Evolutionary conservation across 2,329 filamentous ascomycete species (phyloP), one percentile per base, ranked within the genome.

Genomic region (Fusarium sororula): DNA sequence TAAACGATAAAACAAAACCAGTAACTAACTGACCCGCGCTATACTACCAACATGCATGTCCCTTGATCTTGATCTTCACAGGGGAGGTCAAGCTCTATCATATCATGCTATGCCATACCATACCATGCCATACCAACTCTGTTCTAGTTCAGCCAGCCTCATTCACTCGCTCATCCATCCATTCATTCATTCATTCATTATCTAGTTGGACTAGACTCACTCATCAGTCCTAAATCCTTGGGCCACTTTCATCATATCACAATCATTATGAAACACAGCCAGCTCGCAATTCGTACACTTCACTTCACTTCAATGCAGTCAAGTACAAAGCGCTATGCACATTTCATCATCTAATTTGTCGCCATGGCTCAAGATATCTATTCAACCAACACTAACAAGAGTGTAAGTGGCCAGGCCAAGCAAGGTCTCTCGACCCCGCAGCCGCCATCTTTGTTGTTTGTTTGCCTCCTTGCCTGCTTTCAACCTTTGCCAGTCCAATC

Each of bases 291-390:
- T 73, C 58, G 50, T 58, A 70, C 18, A 18, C 20, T 55, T 41
- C 51, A 54, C n/a, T 51, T 18, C 47, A 50, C 47, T 18, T 26
- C 35, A 54, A n/a, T 54, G n/a, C 35, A 41, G 24, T 30, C 26
- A 26, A 37, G n/a, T n/a, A 26, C 42, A n/a, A 48, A 72, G 22
- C 39, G 24, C 30, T 32, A 18, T 68, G 48, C 56, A 68, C 57
- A 37, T 63, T 68, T 56, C 44, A 58, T 75, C 66, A 61, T 75
- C 72, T 72, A 74, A 69, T 63, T 63, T 74, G 59, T 58, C 44
- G 66, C 67, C 53, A 69, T 68, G 66, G 71, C 72, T 77, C 75
- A 61, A 58, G 58, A 76, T 76, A 77, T 77, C 72, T 77, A 73
- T 61, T 70, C 59, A 68, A 73, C 62, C 70, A 66, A 53, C 50